A percentile compares a stretch with the other conserved stretches of the same genome.
Conservation (phyloP, 257 asterid species). For the Solanum pennellii region DNA sequence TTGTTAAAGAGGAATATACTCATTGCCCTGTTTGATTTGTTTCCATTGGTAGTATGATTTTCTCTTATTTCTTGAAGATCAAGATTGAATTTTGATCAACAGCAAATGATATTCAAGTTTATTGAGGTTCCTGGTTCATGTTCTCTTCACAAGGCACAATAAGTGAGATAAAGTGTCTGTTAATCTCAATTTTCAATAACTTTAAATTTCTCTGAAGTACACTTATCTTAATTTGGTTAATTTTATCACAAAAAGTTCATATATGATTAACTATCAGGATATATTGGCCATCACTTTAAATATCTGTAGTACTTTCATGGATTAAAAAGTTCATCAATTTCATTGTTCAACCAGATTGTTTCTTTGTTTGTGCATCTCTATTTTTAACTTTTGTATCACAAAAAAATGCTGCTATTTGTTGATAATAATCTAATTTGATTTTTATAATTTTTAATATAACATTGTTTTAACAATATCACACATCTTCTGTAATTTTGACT, state of each 20-base stretch:
- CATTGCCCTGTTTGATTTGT: neutral
- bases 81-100: neutral
- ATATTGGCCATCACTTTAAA: neutral
- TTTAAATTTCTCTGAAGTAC: too few species aligned
- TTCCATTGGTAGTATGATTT: neutral
- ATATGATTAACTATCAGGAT: neutral
- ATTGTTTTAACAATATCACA: too few species aligned
- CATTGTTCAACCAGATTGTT: rapidly evolving
- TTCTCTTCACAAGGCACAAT: too few species aligned
- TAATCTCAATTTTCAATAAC: too few species aligned
- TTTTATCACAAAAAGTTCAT: too few species aligned
- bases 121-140: neutral
- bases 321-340: neutral
- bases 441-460: too few species aligned
- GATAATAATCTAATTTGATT: too few species aligned
- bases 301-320: neutral
- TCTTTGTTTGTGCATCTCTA: neutral
- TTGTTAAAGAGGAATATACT: neutral
- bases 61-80: neutral
- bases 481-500: too few species aligned
- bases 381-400: neutral
- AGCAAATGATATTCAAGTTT: neutral
- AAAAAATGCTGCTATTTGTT: too few species aligned
- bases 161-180: too few species aligned
- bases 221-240: too few species aligned